Evolutionary conservation across 768 basidiomycete species (phyloP), one percentile per base, ranked within the genome.

Genomic region (Favolaschia claudopus): DNA sequence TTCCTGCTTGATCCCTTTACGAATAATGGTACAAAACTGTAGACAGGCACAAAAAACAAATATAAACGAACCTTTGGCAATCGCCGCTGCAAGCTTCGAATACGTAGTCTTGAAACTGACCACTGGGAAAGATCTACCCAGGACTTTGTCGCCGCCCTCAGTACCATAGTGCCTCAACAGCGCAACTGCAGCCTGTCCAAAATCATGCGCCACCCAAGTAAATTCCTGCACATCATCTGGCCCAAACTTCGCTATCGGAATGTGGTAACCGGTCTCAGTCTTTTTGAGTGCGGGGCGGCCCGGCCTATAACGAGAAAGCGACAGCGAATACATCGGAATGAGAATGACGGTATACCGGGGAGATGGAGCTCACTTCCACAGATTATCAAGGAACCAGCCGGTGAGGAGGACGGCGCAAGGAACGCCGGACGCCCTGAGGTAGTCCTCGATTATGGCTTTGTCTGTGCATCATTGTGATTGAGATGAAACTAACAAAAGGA

Each of bases 121-220:
- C 25, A 56, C 61, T 15, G 38, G 52, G 47, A 60, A 65, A 0
- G 64, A 44, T 14, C 40, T 47, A 4, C 64, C 61, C 22, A 53
- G 32, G 7, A 67, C 48, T 2, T 45, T 54, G 14, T 52, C 33
- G 8, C 27, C 27, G 3, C 34, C 20, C 12, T 40, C 27, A 31
- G 58, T n/a, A n/a, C n/a, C 17, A 20, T 62, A 54, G 44, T 67
- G 28, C 24, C 51, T 63, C 37, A 65, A 45, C 17, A 67, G 32
- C 17, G 64, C 66, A 2, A 67, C 36, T 3, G 38, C 53, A 13
- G 52, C 53, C 5, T 42, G 19, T 2, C 65, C 65, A 4, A 66
- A 31, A 32, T 66, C 65, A 19, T 56, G 36, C 33, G 22, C 43
- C 9, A 64, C 62, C 62, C 62, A 64, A 17, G 62, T 66, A 10